These are phyloP conservation scores for Cucurbita pepo DNA, from an alignment of 306 rosid species.

Conservation along the genomic window DNA sequence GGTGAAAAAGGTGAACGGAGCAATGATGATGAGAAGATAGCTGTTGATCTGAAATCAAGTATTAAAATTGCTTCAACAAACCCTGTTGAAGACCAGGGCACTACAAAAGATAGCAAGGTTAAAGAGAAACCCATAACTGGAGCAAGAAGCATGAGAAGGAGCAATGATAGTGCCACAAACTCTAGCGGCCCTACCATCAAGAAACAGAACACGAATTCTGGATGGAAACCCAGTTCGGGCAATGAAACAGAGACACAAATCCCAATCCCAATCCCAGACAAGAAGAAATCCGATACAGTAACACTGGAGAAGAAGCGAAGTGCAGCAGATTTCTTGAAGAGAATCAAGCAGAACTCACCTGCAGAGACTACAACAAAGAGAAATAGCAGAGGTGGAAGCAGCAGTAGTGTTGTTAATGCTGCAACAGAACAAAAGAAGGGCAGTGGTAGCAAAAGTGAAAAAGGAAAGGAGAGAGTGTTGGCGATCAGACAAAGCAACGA, in stretches of 20 bases:
- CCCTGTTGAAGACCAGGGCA: constrained; percentile 24
- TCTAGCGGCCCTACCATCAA: constrained; percentile 16
- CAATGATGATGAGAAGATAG: constrained; percentile 23
- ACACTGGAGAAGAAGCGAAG: constrained; percentile 42
- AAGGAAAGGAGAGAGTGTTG: constrained; percentile 25
- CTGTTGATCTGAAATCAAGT: constrained; percentile 27
- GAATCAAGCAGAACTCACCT: constrained; percentile 50
- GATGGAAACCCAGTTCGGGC: constrained; percentile 16
- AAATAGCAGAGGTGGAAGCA: constrained; percentile 11
- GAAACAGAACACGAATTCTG: constrained; percentile 21
- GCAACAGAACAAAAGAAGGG: constrained; percentile 43
- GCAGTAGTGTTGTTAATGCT: not conserved
- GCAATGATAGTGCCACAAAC: constrained; percentile 23
- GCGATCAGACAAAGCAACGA: constrained; percentile 21
- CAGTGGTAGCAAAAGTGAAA: not conserved
- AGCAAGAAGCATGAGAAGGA: constrained; percentile 51
- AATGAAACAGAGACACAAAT: constrained; percentile 20
- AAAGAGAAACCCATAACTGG: constrained; percentile 62
- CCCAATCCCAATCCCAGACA: constrained; percentile 22
- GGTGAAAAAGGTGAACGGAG: constrained; percentile 27
- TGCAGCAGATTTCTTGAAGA: constrained; percentile 68
- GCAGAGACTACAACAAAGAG: constrained; percentile 16
- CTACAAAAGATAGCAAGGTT: constrained; percentile 12
- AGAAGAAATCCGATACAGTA: constrained; percentile 33
- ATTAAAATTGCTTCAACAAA: constrained; percentile 19